Percentiles rank a stretch among this genome's conserved stretches.
Evolutionary conservation across 768 basidiomycete species (phyloP).

Genomic region (Ephemerocybe angulata): DNA sequence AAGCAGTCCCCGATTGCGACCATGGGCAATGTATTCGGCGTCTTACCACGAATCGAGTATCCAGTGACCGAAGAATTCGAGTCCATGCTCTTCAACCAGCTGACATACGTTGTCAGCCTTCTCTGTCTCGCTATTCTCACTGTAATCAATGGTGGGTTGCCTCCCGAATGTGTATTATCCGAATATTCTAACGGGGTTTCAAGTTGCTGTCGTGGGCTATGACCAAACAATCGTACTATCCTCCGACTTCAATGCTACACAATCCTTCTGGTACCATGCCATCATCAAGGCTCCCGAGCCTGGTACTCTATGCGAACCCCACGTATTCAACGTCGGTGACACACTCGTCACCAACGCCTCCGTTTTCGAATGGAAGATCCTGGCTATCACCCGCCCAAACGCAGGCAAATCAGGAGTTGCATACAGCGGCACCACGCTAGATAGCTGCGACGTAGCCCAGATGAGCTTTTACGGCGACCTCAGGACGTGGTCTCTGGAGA

Average conservation of each 20-base stretch:
- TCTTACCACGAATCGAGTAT: neutral
- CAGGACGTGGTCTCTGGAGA: conserved; percentile 17
- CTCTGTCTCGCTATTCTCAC: neutral
- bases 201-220: conserved; percentile 25
- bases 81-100: neutral
- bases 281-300: conserved; percentile 18
- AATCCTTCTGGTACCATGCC: conserved; percentile 19
- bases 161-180: too few species aligned
- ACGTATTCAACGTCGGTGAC: conserved; percentile 24
- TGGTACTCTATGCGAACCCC: conserved; percentile 24
- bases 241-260: conserved; percentile 22
- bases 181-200: neutral
- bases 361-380: conserved; percentile 22
- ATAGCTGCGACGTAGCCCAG: conserved; percentile 22
- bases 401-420: conserved; percentile 20
- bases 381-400: conserved; percentile 18
- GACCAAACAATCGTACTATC: conserved; percentile 22
- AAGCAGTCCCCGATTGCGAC: too few species aligned
- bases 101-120: neutral
- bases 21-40: too few species aligned
- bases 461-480: conserved; percentile 20
- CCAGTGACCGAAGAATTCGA: neutral
- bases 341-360: conserved; percentile 23
- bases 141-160: neutral
- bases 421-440: conserved; percentile 21